Conservation (phyloP, 1,284 basidiomycete species). For the Moesziomyces sp. region DNA sequence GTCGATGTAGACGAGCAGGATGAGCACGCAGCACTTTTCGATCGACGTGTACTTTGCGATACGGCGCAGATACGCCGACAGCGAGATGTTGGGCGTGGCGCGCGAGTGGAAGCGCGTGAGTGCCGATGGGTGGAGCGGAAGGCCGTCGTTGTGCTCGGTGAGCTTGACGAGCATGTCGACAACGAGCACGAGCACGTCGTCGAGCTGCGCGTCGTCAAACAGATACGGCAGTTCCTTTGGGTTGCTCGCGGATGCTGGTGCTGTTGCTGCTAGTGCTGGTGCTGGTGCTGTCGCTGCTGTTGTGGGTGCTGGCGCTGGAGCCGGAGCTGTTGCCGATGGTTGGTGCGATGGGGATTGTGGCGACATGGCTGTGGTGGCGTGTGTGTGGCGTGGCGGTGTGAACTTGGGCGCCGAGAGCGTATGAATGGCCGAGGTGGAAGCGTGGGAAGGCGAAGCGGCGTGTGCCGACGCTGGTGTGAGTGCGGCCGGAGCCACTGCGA, state of each 20-base stretch:
- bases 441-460: conserved; percentile 16
- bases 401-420: conserved; percentile 1
- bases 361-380: no score
- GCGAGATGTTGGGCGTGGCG: conserved; percentile 63
- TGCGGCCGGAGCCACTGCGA: conserved; percentile 10
- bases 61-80: conserved; percentile 62
- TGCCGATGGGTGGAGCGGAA: conserved; percentile 64
- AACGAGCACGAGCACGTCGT: conserved; percentile 63
- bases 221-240: conserved; percentile 52
- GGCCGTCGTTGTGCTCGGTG: conserved; percentile 64
- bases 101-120: conserved; percentile 66
- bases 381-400: no score
- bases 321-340: not conserved
- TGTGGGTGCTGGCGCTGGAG: conserved; percentile 1
- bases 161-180: conserved; percentile 65
- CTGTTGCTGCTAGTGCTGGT: not conserved
- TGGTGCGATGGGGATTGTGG: not conserved
- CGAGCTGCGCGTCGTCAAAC: conserved; percentile 62
- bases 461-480: conserved; percentile 23
- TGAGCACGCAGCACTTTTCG: conserved; percentile 65
- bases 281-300: conserved; percentile 2
- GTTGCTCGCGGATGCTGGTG: not conserved
- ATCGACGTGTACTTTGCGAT: conserved; percentile 66
- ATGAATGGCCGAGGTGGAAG: conserved; percentile 8
- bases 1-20: conserved; percentile 67